phyloP scores from a whole-genome alignment of 1,284 basidiomycete species.

The Melampsora americana region DNA sequence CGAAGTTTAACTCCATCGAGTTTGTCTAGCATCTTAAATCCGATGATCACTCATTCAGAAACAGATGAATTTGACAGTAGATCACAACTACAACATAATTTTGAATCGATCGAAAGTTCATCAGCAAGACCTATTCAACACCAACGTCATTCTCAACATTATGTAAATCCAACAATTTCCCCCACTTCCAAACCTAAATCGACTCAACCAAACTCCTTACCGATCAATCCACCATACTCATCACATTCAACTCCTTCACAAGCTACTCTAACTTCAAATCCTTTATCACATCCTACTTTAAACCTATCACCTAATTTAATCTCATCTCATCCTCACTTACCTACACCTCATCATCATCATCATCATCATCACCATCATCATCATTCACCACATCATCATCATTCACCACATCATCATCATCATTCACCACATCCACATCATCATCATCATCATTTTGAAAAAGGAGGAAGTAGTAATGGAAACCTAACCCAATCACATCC shows the following conservation, averaged over 20 bases:
- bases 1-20: conserved; percentile 31
- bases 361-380: background rate
- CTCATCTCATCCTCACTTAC: too few species aligned
- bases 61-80: background rate
- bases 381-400: background rate
- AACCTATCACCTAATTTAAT: background rate
- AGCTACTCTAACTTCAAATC: background rate
- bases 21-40: conserved; percentile 34
- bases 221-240: background rate
- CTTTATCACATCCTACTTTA: background rate
- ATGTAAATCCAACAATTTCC: background rate
- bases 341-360: background rate
- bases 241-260: background rate
- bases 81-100: background rate
- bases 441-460: conserved; percentile 1
- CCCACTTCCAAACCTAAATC: background rate
- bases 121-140: background rate
- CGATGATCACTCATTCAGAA: background rate
- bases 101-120: background rate
- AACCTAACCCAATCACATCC: too few species aligned
- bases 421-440: background rate
- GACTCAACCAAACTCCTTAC: background rate
- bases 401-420: background rate
- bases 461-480: too few species aligned
- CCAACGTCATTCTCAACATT: background rate